Percentiles rank a stretch among this genome's conserved stretches.
phyloP scores from a whole-genome alignment of 148 eudicot species.

The Heliosperma pusillum region DNA sequence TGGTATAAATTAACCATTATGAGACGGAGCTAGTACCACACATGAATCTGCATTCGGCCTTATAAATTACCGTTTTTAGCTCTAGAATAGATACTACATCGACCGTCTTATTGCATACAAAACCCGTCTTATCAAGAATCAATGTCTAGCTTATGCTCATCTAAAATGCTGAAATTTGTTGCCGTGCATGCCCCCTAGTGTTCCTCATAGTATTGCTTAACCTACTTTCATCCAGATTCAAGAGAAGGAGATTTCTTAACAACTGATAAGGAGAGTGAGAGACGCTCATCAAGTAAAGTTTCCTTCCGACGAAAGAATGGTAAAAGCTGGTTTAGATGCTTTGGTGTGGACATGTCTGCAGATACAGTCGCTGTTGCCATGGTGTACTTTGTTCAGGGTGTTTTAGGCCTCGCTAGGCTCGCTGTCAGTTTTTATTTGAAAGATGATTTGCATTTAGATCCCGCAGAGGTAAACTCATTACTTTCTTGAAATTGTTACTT shows the following conservation, averaged over 20 bases:
- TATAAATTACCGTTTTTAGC: too few relatives aligned
- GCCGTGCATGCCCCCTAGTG: too few relatives aligned
- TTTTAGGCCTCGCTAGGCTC: slow-evolving; percentile 89
- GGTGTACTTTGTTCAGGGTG: slow-evolving; percentile 99
- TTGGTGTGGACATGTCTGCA: slow-evolving; percentile 91
- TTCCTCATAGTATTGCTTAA: not conserved
- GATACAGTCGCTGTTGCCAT: slow-evolving; percentile 94
- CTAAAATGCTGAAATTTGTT: not conserved
- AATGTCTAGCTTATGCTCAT: slow-evolving; percentile 4
- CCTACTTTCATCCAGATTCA: slow-evolving; percentile 32
- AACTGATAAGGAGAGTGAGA: slow-evolving; percentile 40
- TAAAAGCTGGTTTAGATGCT: slow-evolving; percentile 41
- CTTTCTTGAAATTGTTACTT: not conserved
- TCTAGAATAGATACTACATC: too few relatives aligned
- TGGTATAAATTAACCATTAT: too few relatives aligned
- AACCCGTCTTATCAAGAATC: too few relatives aligned
- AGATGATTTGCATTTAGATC: slow-evolving; percentile 95
- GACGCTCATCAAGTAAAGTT: slow-evolving; percentile 37
- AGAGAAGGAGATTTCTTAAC: slow-evolving; percentile 47
- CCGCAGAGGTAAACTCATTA: slow-evolving; percentile 72
- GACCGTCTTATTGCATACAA: too few relatives aligned
- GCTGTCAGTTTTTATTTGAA: slow-evolving; percentile 95
- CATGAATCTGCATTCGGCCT: too few relatives aligned
- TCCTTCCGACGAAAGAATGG: slow-evolving; percentile 37
- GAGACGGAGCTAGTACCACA: too few relatives aligned